These are phyloP conservation scores for Pseudocercospora cruenta DNA, from an alignment of 2,329 filamentous ascomycete genomes.

Conservation along the genomic window DNA sequence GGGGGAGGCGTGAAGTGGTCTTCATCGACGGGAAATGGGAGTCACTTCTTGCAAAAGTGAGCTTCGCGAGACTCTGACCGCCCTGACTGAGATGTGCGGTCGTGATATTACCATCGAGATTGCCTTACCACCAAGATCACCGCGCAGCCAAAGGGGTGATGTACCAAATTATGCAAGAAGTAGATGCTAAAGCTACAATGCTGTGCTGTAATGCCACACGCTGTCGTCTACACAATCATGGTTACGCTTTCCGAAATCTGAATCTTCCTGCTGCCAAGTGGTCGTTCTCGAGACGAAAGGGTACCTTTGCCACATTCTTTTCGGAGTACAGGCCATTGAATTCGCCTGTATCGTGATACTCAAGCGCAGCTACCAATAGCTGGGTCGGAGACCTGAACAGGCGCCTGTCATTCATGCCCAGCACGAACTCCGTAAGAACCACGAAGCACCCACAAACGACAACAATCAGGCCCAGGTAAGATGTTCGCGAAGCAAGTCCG, in stretches of 20 bases:
- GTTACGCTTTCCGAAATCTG: constrained; percentile 15
- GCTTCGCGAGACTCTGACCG: too few species aligned
- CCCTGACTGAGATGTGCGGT: too few species aligned
- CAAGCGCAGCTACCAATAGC: constrained; percentile 32
- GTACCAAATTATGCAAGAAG: too few species aligned
- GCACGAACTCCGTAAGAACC: constrained; percentile 25
- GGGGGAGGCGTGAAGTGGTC: background rate
- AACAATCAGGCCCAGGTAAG: constrained; percentile 8
- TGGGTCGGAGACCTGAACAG: constrained; percentile 22
- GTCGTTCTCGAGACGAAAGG: constrained; percentile 25
- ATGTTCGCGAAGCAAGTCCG: constrained; percentile 15
- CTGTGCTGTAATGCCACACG: background rate
- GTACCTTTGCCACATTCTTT: constrained; percentile 21
- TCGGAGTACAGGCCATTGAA: constrained; percentile 29
- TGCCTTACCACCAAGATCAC: too few species aligned
- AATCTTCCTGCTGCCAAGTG: constrained; percentile 19
- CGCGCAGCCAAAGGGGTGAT: background rate
- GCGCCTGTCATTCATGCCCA: constrained; percentile 24
- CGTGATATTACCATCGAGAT: too few species aligned
- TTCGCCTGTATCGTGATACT: constrained; percentile 27
- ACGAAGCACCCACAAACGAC: constrained; percentile 23
- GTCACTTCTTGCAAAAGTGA: too few species aligned
- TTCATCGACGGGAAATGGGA: too few species aligned
- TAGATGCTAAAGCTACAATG: background rate
- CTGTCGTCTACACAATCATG: background rate